A percentile compares a stretch with the other conserved stretches of the same genome.
phyloP scores from a whole-genome alignment of 495 filamentous ascomycete species.

The Haplographium delicatum region DNA sequence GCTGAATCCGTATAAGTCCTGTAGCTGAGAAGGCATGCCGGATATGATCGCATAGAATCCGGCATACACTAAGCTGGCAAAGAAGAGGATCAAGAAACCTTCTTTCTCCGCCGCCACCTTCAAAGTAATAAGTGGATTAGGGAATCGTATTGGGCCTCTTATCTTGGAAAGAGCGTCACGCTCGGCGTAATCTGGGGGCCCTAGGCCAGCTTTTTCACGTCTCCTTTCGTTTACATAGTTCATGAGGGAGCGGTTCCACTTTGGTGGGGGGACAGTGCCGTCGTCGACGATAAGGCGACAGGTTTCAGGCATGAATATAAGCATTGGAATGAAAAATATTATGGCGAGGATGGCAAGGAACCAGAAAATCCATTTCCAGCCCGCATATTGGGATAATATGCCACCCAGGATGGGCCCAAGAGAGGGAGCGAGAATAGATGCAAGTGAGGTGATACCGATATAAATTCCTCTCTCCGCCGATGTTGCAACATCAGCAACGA shows the following conservation, averaged over 20 bases:
- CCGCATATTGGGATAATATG: slow-evolving; percentile 55
- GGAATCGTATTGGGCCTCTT: slow-evolving; percentile 35
- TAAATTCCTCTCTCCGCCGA: slow-evolving; percentile 46
- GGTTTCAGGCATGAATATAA: slow-evolving; percentile 69
- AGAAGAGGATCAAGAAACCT: slow-evolving; percentile 51
- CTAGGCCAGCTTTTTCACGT: not conserved
- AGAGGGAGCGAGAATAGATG: slow-evolving; percentile 60
- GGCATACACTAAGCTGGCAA: slow-evolving; percentile 51
- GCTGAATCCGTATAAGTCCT: slow-evolving; percentile 51
- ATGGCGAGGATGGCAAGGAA: slow-evolving; percentile 66
- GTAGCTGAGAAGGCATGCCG: slow-evolving; percentile 43
- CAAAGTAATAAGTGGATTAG: slow-evolving; percentile 57
- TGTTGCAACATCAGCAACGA: slow-evolving; percentile 46
- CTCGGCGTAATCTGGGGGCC: slow-evolving; percentile 10
- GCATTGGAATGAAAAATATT: slow-evolving; percentile 51
- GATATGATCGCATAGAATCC: slow-evolving; percentile 57
- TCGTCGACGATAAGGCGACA: slow-evolving; percentile 60
- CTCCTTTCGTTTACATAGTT: slow-evolving; percentile 28
- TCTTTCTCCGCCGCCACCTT: slow-evolving; percentile 57
- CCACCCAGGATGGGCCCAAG: slow-evolving; percentile 70
- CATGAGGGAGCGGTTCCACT: slow-evolving; percentile 34
- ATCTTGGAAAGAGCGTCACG: slow-evolving; percentile 10
- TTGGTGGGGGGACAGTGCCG: slow-evolving; percentile 45
- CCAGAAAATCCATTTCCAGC: slow-evolving; percentile 84
- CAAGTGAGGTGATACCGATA: slow-evolving; percentile 32